phyloP scores from a whole-genome alignment of 2,329 filamentous ascomycete species.

The Fusarium aywerte region DNA sequence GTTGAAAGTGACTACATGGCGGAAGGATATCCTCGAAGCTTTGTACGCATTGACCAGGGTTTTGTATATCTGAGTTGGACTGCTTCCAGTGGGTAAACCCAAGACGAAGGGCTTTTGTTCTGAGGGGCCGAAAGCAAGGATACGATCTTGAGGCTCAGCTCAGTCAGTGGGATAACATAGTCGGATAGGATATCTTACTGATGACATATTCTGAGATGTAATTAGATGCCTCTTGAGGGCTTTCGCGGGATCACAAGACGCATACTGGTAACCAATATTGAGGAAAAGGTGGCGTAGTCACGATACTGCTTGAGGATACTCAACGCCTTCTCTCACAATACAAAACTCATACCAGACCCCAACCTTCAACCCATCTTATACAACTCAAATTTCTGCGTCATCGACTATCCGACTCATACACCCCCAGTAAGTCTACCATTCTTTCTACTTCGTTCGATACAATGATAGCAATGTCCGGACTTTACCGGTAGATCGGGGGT shows the following conservation, averaged over 20 bases:
- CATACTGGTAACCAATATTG: neutral
- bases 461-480: constrained; percentile 4
- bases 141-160: neutral
- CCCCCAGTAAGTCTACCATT: neutral
- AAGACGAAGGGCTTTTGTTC: constrained; percentile 15
- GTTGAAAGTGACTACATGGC: constrained; percentile 12
- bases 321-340: no score
- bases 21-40: constrained; percentile 11
- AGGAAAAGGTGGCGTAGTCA: no score
- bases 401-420: neutral
- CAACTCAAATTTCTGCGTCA: neutral
- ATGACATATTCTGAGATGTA: constrained; percentile 25
- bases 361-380: neutral
- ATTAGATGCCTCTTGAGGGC: constrained; percentile 8
- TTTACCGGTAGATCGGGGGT: neutral
- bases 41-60: neutral
- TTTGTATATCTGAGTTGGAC: constrained; percentile 10
- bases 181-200: neutral
- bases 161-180: no score
- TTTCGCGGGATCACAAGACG: constrained; percentile 15
- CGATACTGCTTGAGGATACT: no score
- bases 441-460: neutral
- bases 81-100: constrained; percentile 5
- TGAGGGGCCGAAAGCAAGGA: neutral
- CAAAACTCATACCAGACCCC: no score